phyloP scores from a whole-genome alignment of 148 eudicot species.

The Diospyros kaki region DNA sequence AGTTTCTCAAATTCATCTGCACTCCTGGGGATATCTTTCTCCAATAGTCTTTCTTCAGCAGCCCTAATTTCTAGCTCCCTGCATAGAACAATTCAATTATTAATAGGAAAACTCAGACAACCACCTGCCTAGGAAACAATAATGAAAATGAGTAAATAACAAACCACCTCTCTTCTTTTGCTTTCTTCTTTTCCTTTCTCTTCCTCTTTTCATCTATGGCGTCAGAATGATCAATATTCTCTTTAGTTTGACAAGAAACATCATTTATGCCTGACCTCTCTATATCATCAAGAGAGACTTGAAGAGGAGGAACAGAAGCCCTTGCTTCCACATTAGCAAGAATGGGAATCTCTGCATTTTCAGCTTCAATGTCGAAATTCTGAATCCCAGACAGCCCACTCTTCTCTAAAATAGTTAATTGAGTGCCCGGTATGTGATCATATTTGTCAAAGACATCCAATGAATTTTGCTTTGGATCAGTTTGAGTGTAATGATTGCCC shows the following conservation, averaged over 20 bases:
- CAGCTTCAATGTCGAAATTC: slow-evolving; percentile 27
- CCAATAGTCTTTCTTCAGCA: slow-evolving; percentile 82
- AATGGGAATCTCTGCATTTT: slow-evolving; percentile 32
- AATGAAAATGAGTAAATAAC: not conserved
- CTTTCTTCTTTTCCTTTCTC: slow-evolving; percentile 61
- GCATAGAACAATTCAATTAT: slow-evolving; percentile 2
- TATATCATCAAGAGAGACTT: slow-evolving; percentile 69
- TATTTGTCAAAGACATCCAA: slow-evolving; percentile 21
- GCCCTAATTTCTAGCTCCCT: slow-evolving; percentile 80
- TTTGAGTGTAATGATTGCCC: slow-evolving; percentile 24
- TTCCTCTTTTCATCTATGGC: slow-evolving; percentile 48
- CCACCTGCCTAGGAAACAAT: not conserved
- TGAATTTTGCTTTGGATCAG: slow-evolving; percentile 23
- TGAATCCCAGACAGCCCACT: slow-evolving; percentile 17
- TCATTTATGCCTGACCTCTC: slow-evolving; percentile 39
- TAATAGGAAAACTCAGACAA: not conserved
- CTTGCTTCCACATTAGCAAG: slow-evolving; percentile 65
- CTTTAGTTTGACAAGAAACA: slow-evolving; percentile 20
- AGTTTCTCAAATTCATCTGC: slow-evolving; percentile 85
- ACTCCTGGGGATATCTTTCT: slow-evolving; percentile 60
- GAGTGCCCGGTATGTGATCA: slow-evolving; percentile 22
- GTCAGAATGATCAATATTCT: slow-evolving; percentile 23
- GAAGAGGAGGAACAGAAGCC: slow-evolving; percentile 77
- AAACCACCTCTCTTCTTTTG: slow-evolving; percentile 58
- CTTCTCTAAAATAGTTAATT: slow-evolving; percentile 8